Percentiles rank a stretch among this genome's conserved stretches.
These are phyloP conservation scores for Wickerhamomyces ciferrii DNA, from an alignment of 805 yeast genomes.

Conservation along the genomic window DNA sequence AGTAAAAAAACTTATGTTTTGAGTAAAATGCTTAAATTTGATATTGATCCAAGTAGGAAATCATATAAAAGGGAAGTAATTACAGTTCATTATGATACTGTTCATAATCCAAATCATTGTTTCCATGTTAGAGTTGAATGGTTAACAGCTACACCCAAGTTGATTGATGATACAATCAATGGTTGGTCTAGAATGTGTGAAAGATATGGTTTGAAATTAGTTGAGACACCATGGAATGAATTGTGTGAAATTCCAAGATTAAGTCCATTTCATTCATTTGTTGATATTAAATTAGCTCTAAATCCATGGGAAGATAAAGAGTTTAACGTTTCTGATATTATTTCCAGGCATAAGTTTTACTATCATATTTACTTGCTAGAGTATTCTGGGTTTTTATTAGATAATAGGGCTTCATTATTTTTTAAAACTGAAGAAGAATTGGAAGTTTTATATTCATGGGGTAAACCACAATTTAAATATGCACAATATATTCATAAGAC, in stretches of 20 bases:
- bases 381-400: conserved; percentile 70
- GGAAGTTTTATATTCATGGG: conserved; percentile 87
- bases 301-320: conserved; percentile 69
- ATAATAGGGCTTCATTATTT: conserved; percentile 68
- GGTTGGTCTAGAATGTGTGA: conserved; percentile 83
- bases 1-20: conserved; percentile 39
- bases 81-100: conserved; percentile 83
- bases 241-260: conserved; percentile 66
- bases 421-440: conserved; percentile 46
- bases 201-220: conserved; percentile 71
- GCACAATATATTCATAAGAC: conserved; percentile 88
- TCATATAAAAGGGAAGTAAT: conserved; percentile 77
- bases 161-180: conserved; percentile 72
- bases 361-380: conserved; percentile 75
- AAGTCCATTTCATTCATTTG: conserved; percentile 87
- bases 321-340: conserved; percentile 35
- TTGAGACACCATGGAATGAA: conserved; percentile 91
- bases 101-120: conserved; percentile 93
- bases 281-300: conserved; percentile 58
- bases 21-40: conserved; percentile 60
- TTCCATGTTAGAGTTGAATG: conserved; percentile 90
- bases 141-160: conserved; percentile 83
- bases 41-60: conserved; percentile 67
- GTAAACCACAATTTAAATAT: conserved; percentile 71
- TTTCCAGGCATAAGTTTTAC: conserved; percentile 53